Conservation (phyloP, 2,329 filamentous ascomycete species). For the Colletotrichum orbiculare region DNA sequence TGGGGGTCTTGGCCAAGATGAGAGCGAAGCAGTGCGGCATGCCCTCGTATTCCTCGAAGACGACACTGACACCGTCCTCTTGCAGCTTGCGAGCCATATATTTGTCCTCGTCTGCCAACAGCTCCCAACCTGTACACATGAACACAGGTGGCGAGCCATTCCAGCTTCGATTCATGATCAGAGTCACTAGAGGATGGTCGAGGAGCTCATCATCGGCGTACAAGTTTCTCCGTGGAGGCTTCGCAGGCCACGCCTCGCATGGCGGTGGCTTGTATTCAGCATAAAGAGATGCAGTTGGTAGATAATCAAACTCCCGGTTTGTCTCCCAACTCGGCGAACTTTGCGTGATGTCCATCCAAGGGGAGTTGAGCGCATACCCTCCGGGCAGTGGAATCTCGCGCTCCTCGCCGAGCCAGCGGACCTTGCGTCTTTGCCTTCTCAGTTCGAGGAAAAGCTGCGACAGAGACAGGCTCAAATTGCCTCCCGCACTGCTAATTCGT, state of each 20-base stretch:
- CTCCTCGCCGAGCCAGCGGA: constrained; percentile 70
- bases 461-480: constrained; percentile 74
- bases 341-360: constrained; percentile 79
- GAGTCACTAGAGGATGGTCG: constrained; percentile 75
- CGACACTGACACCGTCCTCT: constrained; percentile 67
- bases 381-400: constrained; percentile 74
- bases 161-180: constrained; percentile 71
- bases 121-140: constrained; percentile 76
- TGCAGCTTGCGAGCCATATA: constrained; percentile 68
- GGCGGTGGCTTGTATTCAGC: constrained; percentile 45
- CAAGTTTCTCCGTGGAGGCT: constrained; percentile 63
- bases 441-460: constrained; percentile 77
- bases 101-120: constrained; percentile 74
- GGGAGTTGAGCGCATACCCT: constrained; percentile 70
- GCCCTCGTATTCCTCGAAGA: constrained; percentile 79
- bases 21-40: constrained; percentile 83
- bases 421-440: constrained; percentile 53
- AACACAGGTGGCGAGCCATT: constrained; percentile 72
- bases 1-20: constrained; percentile 60
- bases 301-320: constrained; percentile 71
- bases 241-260: constrained; percentile 68
- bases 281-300: constrained; percentile 57
- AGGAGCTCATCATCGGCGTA: constrained; percentile 66
- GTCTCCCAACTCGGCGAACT: constrained; percentile 65
- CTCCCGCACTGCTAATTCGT: constrained; percentile 69